Evolutionary conservation across 2,329 filamentous ascomycete genomes (phyloP), one percentile per base, ranked within the genome.

Genomic region (Daldinia sp.): DNA sequence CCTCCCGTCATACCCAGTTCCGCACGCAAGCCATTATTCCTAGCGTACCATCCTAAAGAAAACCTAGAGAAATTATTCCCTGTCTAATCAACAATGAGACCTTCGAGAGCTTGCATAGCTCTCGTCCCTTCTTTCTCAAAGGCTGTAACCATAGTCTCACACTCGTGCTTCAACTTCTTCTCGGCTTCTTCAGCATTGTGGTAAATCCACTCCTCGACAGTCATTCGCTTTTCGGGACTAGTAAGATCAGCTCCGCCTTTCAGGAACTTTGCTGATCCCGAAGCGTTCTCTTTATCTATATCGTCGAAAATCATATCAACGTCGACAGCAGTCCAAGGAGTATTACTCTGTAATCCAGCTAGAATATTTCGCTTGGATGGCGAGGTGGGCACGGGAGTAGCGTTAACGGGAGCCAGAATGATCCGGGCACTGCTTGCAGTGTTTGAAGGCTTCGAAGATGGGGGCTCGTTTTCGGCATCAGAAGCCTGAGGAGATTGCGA

Each of bases 201-300:
- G 65, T 90, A 84, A 42, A 99, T 92, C 93, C 95, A 99, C 79
- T 98, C 90, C 79, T 97, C 93, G 0, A 98, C 93, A 4, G 90
- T 95, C 94, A 99, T 97, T 41, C 87, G 84, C 83, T 92, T 94
- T 82, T 98, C 96, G 0, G 90, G 88, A 60, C 87, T 92, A 1
- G 88, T 91, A 60, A 99, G 81, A 13, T 87, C 87, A 0, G 84
- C 84, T 12, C 88, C 89, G 42, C 85, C 83, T 63, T 82, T 84
- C 15, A 90, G 78, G 28, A 88, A 81, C 9, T 65, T 70, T 18
- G 82, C 51, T 13, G 71, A 65, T 6, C 53, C 82, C 1, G 82
- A 82, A 0, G 81, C 79, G 62, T 88, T 89, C 72, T 90, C 86
- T 74, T 86, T 86, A 48, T 86, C 83, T 12, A 81, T 74, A 13